Percentiles rank a stretch among this genome's conserved stretches.
These are phyloP conservation scores for Colletotrichum sp. DNA, from an alignment of 2,329 filamentous ascomycete species.

Conservation along the genomic window DNA sequence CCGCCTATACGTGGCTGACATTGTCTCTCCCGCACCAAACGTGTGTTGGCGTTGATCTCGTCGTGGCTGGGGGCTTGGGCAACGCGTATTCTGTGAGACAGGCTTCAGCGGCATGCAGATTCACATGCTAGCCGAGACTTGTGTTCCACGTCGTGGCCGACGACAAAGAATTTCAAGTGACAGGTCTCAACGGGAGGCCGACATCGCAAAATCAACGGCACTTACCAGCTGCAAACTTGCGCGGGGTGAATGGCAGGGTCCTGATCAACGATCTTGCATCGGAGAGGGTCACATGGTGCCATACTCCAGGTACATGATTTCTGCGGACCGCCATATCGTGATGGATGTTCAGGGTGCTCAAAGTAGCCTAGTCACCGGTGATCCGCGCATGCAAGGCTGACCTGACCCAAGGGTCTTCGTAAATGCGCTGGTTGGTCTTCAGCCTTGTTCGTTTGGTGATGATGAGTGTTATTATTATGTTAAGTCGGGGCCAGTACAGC, in stretches of 20 bases:
- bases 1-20: background rate
- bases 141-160: background rate
- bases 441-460: background rate
- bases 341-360: background rate
- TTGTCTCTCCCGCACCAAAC: background rate
- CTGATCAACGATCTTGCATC: constrained; percentile 6
- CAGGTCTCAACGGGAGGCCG: background rate
- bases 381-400: background rate
- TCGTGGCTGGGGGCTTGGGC: background rate
- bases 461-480: background rate
- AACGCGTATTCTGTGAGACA: background rate
- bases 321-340: background rate
- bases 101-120: background rate
- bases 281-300: background rate
- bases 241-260: background rate
- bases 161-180: background rate
- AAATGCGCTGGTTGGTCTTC: background rate
- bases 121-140: background rate
- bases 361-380: background rate
- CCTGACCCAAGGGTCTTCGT: background rate
- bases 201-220: background rate
- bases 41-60: background rate
- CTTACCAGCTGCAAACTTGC: background rate
- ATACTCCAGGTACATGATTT: background rate
- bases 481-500: background rate